Evolutionary conservation across 305 asterid species (phyloP).

Genomic region (Fraxinus sp.): DNA sequence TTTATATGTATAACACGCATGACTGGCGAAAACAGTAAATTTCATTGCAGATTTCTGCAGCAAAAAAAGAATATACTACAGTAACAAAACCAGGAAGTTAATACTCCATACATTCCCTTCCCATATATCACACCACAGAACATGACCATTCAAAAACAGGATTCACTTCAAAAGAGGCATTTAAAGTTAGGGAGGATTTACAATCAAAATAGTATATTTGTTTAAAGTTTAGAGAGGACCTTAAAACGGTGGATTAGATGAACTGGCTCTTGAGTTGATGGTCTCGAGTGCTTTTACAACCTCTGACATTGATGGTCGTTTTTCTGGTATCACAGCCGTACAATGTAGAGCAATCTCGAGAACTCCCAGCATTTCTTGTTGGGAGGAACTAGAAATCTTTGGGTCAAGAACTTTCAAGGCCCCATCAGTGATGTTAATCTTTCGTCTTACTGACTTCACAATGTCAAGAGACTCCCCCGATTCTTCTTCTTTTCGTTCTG

Average conservation of each 20-base stretch:
- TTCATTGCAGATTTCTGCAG: not conserved
- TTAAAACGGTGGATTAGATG: slow-evolving; percentile 36
- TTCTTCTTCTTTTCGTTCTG: slow-evolving; percentile 36
- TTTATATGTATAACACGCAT: not conserved
- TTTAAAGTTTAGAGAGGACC: slow-evolving; percentile 37
- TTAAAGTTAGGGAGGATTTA: not conserved
- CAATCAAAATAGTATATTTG: slow-evolving; percentile 5
- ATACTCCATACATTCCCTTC: not conserved
- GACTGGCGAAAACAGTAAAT: not conserved
- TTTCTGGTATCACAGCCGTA: slow-evolving; percentile 65
- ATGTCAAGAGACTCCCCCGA: slow-evolving; percentile 45
- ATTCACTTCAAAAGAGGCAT: slow-evolving; percentile 14
- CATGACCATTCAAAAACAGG: slow-evolving; percentile 14
- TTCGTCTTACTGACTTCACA: slow-evolving; percentile 79
- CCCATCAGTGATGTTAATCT: slow-evolving; percentile 67
- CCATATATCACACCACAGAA: not conserved
- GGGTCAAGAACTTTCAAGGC: slow-evolving; percentile 63
- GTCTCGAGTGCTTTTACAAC: slow-evolving; percentile 57
- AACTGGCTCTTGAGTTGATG: slow-evolving; percentile 35
- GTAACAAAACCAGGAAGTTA: slow-evolving; percentile 6
- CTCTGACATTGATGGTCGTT: slow-evolving; percentile 71
- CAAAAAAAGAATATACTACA: slow-evolving; percentile 14
- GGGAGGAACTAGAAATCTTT: slow-evolving; percentile 46
- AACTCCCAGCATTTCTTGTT: slow-evolving; percentile 54
- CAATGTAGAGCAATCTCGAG: slow-evolving; percentile 64